A percentile compares a stretch with the other conserved stretches of the same genome.
Conservation (phyloP, 345 rosid genomes). For the Orychophragmus violaceus region DNA sequence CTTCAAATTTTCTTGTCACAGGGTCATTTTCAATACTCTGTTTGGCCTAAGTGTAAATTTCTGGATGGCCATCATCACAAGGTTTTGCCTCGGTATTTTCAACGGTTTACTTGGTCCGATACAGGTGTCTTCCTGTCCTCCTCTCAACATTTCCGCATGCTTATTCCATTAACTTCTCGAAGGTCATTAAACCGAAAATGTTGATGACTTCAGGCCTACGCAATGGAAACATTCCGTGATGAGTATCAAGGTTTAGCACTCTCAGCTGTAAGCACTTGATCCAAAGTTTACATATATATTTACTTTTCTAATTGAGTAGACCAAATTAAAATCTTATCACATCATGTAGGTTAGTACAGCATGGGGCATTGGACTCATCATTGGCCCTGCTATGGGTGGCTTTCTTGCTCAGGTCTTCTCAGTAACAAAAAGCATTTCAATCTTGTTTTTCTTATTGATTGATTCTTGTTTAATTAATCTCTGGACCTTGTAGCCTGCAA, state of each 20-base stretch:
- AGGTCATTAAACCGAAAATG: neutral
- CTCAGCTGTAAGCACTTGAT: constrained; percentile 56
- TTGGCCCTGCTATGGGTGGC: constrained; percentile 97
- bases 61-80: constrained; percentile 84
- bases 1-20: constrained; percentile 33
- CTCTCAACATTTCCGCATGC: neutral
- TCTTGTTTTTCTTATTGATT: neutral
- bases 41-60: constrained; percentile 84
- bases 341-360: constrained; percentile 73
- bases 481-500: constrained; percentile 68
- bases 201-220: constrained; percentile 60
- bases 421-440: neutral
- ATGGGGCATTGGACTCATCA: constrained; percentile 92
- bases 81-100: constrained; percentile 87
- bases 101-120: constrained; percentile 90
- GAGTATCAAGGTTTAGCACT: constrained; percentile 82
- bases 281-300: neutral
- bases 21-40: constrained; percentile 84
- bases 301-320: neutral
- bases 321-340: neutral
- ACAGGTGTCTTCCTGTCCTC: constrained; percentile 40
- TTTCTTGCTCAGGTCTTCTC: constrained; percentile 78
- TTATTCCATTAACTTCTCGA: neutral
- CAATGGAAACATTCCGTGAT: constrained; percentile 60
- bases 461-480: constrained; percentile 16